phyloP scores from a whole-genome alignment of 2,329 filamentous ascomycete species.

The Fusarium sterilihyphosum region DNA sequence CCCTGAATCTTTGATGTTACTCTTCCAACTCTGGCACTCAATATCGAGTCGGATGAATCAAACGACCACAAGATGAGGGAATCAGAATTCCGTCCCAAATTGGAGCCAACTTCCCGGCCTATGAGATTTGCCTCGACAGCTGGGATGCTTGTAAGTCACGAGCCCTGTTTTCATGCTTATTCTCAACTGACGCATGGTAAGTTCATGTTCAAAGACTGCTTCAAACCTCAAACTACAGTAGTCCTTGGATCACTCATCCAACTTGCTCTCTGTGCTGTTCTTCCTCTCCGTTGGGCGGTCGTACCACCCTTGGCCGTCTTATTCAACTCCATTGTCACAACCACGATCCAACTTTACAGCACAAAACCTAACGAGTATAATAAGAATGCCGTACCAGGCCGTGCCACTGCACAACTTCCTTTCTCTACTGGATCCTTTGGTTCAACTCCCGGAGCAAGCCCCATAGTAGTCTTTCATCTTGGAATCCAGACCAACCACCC shows the following conservation, averaged over 20 bases:
- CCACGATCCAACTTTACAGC: conserved; percentile 39
- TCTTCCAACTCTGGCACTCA: neutral
- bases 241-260: conserved; percentile 50
- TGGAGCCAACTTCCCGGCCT: conserved; percentile 37
- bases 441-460: conserved; percentile 40
- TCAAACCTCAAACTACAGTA: conserved; percentile 48
- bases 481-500: conserved; percentile 59
- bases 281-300: conserved; percentile 50
- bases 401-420: conserved; percentile 49
- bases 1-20: neutral
- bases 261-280: conserved; percentile 43
- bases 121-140: conserved; percentile 22
- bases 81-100: conserved; percentile 39
- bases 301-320: conserved; percentile 47
- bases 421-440: conserved; percentile 43
- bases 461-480: conserved; percentile 57
- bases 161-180: neutral
- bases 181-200: neutral
- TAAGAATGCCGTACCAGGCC: conserved; percentile 46
- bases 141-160: conserved; percentile 32
- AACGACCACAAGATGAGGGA: conserved; percentile 11
- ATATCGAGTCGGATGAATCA: neutral
- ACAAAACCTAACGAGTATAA: conserved; percentile 35
- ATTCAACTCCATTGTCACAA: conserved; percentile 46
- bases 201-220: conserved; percentile 46